phyloP scores from a whole-genome alignment of 2,329 filamentous ascomycete species.

The Hypoxylon sp. region DNA sequence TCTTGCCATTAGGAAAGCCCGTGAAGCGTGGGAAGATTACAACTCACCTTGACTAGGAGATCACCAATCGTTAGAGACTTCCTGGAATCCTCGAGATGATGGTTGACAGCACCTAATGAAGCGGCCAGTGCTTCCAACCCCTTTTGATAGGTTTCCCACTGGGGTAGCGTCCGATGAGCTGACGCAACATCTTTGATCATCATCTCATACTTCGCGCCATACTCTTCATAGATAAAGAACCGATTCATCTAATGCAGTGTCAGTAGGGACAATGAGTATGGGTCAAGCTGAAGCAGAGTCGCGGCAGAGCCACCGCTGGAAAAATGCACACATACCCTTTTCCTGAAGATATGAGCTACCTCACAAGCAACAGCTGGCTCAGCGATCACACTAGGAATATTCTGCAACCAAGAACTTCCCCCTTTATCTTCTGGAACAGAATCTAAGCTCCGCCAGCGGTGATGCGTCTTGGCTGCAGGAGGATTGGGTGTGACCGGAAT shows the following conservation, averaged over 20 bases:
- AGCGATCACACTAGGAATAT: conserved; percentile 66
- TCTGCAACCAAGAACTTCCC: conserved; percentile 60
- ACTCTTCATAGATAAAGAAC: conserved; percentile 92
- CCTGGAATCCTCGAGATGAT: conserved; percentile 72
- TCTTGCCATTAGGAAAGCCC: conserved; percentile 27
- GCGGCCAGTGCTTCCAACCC: conserved; percentile 88
- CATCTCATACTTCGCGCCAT: conserved; percentile 89
- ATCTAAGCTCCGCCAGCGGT: conserved; percentile 65
- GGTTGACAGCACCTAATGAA: conserved; percentile 79
- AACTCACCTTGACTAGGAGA: conserved; percentile 85
- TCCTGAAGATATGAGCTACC: conserved; percentile 72
- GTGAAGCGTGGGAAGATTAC: neutral
- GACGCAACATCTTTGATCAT: conserved; percentile 84
- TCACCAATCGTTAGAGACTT: conserved; percentile 88
- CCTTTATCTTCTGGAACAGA: conserved; percentile 60
- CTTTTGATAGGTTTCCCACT: conserved; percentile 85
- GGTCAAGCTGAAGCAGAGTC: neutral
- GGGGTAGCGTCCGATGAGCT: conserved; percentile 75
- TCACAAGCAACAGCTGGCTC: conserved; percentile 73
- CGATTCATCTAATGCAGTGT: conserved; percentile 74
- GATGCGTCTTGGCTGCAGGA: conserved; percentile 54
- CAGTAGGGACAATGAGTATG: neutral
- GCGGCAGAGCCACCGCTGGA: neutral
- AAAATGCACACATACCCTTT: conserved; percentile 62
- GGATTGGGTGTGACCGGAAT: conserved; percentile 45